A percentile compares a stretch with the other conserved stretches of the same genome.
These are phyloP conservation scores for Coniochaeta ligniaria DNA, from an alignment of 2,329 filamentous ascomycete genomes.

Conservation along the genomic window DNA sequence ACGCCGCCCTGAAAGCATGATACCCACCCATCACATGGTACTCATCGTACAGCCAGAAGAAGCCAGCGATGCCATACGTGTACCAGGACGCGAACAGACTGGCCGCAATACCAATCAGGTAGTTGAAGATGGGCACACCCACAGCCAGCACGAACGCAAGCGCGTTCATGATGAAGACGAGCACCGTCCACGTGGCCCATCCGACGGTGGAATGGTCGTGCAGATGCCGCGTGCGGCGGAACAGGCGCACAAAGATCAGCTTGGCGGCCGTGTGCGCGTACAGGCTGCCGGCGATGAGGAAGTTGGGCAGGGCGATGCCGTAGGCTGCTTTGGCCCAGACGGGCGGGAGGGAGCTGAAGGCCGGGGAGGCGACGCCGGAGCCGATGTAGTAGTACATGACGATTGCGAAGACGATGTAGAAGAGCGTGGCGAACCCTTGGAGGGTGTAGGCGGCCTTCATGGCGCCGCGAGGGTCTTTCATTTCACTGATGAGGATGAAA, in stretches of 20 bases:
- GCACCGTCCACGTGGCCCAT: slow-evolving; percentile 37
- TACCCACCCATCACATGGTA: slow-evolving; percentile 34
- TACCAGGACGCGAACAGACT: slow-evolving; percentile 47
- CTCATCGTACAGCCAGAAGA: slow-evolving; percentile 43
- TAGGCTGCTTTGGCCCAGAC: slow-evolving; percentile 43
- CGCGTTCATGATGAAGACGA: slow-evolving; percentile 37
- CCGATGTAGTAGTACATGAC: slow-evolving; percentile 45
- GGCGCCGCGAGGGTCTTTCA: slow-evolving; percentile 40
- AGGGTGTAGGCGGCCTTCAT: slow-evolving; percentile 44
- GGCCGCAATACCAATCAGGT: slow-evolving; percentile 42
- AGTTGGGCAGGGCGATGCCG: slow-evolving; percentile 41
- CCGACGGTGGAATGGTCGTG: slow-evolving; percentile 37
- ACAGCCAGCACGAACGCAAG: slow-evolving; percentile 34
- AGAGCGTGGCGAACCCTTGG: slow-evolving; percentile 39
- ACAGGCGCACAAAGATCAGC: slow-evolving; percentile 41
- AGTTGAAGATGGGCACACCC: slow-evolving; percentile 46
- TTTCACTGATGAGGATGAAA: slow-evolving; percentile 45
- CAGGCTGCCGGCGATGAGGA: slow-evolving; percentile 40
- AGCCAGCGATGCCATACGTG: slow-evolving; percentile 43
- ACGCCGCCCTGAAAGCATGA: slow-evolving; percentile 27
- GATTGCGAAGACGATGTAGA: slow-evolving; percentile 42
- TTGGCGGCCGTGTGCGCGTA: slow-evolving; percentile 46
- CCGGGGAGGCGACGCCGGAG: slow-evolving; percentile 33
- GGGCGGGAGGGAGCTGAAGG: slow-evolving; percentile 35
- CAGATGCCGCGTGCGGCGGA: slow-evolving; percentile 35